Conservation (phyloP, 179 eudicot genomes). For the Heliamphora ciliata region DNA sequence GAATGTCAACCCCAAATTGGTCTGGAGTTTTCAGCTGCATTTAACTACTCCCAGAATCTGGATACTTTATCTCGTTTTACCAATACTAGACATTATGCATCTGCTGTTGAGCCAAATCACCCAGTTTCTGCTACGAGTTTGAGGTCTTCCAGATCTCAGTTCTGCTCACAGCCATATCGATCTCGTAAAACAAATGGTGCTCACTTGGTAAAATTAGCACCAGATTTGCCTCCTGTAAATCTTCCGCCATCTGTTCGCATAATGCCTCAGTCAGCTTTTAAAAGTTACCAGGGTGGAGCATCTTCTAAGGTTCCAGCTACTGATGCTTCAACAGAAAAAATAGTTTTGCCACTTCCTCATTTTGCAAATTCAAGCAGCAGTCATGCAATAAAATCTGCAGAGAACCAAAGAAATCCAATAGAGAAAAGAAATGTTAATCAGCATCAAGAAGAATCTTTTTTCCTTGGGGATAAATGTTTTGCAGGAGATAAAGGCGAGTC, state of each 20-base stretch:
- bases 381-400: slow-evolving; percentile 22
- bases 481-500: slow-evolving; percentile 36
- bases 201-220: slow-evolving; percentile 73
- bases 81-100: slow-evolving; percentile 20
- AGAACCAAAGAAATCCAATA: slow-evolving; percentile 17
- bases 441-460: slow-evolving; percentile 28
- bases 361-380: slow-evolving; percentile 21
- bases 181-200: slow-evolving; percentile 40
- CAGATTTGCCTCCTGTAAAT: slow-evolving; percentile 92
- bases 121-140: slow-evolving; percentile 25
- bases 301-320: slow-evolving; percentile 26
- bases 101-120: slow-evolving; percentile 21
- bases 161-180: slow-evolving; percentile 29
- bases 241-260: slow-evolving; percentile 91
- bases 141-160: slow-evolving; percentile 31
- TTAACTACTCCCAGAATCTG: slow-evolving; percentile 21
- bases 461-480: slow-evolving; percentile 20
- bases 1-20: slow-evolving; percentile 26
- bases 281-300: slow-evolving; percentile 41
- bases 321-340: slow-evolving; percentile 23
- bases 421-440: slow-evolving; percentile 21
- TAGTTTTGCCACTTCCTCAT: slow-evolving; percentile 18
- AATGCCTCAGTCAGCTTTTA: slow-evolving; percentile 70
- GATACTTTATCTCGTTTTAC: slow-evolving; percentile 15
- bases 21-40: slow-evolving; percentile 27